Conservation (phyloP, 768 basidiomycete genomes). For the Rubroboletus pulcherrimus region DNA sequence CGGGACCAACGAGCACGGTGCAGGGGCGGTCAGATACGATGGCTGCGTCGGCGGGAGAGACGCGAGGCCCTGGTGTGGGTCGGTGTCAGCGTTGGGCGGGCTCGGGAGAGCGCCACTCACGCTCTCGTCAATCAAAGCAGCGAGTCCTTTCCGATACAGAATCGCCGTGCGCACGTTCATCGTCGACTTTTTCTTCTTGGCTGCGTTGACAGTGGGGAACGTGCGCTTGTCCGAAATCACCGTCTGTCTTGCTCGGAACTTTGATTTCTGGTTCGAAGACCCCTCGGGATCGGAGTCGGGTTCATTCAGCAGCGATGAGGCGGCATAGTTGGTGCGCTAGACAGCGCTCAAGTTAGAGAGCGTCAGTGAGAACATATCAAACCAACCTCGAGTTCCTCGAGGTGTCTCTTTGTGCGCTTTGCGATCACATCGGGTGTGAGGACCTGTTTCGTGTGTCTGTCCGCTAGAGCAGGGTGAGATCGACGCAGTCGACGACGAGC, state of each 20-base stretch:
- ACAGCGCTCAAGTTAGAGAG: constrained; percentile 1
- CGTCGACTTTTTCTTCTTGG: constrained; percentile 71
- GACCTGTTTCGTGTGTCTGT: constrained; percentile 42
- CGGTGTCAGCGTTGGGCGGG: neutral
- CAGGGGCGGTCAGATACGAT: constrained; percentile 68
- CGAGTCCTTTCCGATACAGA: constrained; percentile 77
- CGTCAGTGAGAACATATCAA: neutral
- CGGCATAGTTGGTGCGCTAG: constrained; percentile 77
- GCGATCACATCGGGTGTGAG: constrained; percentile 65
- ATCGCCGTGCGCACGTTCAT: constrained; percentile 79
- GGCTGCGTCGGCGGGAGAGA: constrained; percentile 49
- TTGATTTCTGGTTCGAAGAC: constrained; percentile 32
- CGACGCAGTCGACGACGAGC: constrained; percentile 1
- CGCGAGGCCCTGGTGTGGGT: constrained; percentile 49
- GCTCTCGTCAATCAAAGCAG: constrained; percentile 72
- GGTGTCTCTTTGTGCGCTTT: constrained; percentile 70
- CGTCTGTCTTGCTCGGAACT: constrained; percentile 71
- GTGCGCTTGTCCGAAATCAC: constrained; percentile 70
- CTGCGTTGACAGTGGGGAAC: constrained; percentile 27
- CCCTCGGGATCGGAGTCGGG: constrained; percentile 29
- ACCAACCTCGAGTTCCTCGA: constrained; percentile 80
- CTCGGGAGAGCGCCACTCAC: constrained; percentile 41
- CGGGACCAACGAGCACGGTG: constrained; percentile 58
- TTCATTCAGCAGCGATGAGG: constrained; percentile 34
- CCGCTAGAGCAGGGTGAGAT: constrained; percentile 30